These are phyloP conservation scores for Trichosporon sp. DNA, from an alignment of 1,284 basidiomycete genomes.

Conservation along the genomic window DNA sequence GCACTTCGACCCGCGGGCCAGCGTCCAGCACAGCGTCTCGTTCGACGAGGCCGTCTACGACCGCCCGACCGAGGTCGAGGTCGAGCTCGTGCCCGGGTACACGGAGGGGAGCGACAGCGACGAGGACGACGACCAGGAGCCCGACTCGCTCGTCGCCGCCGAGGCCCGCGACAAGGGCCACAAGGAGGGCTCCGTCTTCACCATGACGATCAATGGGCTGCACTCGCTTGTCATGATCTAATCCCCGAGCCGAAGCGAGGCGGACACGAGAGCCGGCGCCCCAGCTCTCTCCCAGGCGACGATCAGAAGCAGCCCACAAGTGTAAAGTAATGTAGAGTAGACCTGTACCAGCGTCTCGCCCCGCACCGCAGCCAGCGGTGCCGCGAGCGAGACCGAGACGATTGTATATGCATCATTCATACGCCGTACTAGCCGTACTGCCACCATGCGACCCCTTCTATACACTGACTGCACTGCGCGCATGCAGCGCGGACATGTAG, in stretches of 20 bases:
- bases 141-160: slow-evolving; percentile 33
- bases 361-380: neutral
- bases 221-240: slow-evolving; percentile 44
- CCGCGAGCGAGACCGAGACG: neutral
- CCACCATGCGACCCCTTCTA: too few relatives aligned
- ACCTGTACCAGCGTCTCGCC: neutral
- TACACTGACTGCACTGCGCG: too few relatives aligned
- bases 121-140: slow-evolving; percentile 41
- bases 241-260: too few relatives aligned
- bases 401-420: neutral
- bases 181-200: slow-evolving; percentile 41
- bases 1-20: neutral
- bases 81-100: slow-evolving; percentile 30
- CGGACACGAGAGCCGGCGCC: neutral
- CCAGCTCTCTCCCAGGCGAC: too few relatives aligned
- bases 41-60: slow-evolving; percentile 22
- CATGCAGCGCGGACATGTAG: too few relatives aligned
- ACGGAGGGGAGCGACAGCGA: slow-evolving; percentile 22
- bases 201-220: slow-evolving; percentile 43
- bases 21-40: neutral
- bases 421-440: too few relatives aligned
- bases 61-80: slow-evolving; percentile 19
- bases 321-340: neutral
- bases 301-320: neutral
- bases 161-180: slow-evolving; percentile 34